These are phyloP conservation scores for Glaciozyma antarctica DNA, from an alignment of 768 basidiomycete species.

Conservation along the genomic window DNA sequence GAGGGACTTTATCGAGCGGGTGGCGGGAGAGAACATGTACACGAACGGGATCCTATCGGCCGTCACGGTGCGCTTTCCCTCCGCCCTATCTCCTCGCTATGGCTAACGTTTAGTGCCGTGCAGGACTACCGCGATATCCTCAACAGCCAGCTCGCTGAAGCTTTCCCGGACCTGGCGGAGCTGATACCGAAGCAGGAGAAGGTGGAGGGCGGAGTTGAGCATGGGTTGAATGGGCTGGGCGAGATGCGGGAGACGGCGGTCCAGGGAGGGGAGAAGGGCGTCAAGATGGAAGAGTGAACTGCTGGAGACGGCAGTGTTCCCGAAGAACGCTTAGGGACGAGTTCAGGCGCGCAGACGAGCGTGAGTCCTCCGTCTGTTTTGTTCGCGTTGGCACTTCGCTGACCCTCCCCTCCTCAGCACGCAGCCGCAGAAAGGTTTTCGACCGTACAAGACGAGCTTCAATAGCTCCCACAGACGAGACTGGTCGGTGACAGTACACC, in stretches of 20 bases:
- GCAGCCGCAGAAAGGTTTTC: background rate
- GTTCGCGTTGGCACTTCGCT: background rate
- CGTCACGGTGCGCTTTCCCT: constrained; percentile 17
- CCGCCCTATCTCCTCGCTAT: background rate
- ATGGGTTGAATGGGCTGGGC: no score
- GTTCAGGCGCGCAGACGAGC: background rate
- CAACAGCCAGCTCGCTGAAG: constrained; percentile 12
- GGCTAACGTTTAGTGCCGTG: background rate
- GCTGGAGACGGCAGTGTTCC: background rate
- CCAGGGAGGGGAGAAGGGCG: background rate
- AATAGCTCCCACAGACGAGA: background rate
- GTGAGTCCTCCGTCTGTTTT: background rate
- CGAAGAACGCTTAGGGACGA: background rate
- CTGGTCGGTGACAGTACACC: background rate
- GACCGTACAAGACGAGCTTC: background rate
- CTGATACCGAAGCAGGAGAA: background rate
- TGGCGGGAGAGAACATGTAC: constrained; percentile 36
- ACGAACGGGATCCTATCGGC: constrained; percentile 35
- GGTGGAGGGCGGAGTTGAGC: background rate
- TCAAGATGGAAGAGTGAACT: constrained; percentile 1
- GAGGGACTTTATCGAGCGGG: constrained; percentile 32
- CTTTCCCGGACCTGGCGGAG: constrained; percentile 29
- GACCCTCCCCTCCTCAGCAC: background rate
- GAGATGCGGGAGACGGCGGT: background rate
- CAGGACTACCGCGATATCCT: constrained; percentile 30